Conservation (phyloP, 2,329 filamentous ascomycete species). For the Chaetomiaceae sp. region DNA sequence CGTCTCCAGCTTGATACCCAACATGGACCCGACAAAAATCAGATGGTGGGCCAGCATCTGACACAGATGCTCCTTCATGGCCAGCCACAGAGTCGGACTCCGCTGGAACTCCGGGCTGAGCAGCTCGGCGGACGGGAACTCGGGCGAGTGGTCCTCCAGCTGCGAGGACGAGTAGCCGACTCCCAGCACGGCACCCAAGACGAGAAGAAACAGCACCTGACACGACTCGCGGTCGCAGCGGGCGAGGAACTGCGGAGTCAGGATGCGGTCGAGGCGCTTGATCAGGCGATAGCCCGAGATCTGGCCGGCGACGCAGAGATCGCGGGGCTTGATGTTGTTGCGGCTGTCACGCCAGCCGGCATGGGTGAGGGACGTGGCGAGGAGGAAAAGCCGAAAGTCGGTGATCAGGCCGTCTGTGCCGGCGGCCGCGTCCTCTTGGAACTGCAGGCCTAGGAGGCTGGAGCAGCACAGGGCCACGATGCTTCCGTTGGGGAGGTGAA, state of each 20-base stretch:
- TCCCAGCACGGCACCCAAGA: conserved; percentile 29
- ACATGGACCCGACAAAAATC: conserved; percentile 28
- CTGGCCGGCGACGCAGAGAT: conserved; percentile 26
- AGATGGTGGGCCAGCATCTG: conserved; percentile 32
- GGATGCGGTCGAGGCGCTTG: conserved; percentile 28
- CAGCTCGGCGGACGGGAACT: conserved; percentile 18
- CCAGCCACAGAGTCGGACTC: conserved; percentile 31
- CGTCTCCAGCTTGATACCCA: conserved; percentile 31
- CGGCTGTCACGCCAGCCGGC: conserved; percentile 20
- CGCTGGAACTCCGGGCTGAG: conserved; percentile 27
- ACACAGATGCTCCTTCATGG: conserved; percentile 32
- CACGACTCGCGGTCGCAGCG: conserved; percentile 23
- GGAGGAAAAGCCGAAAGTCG: conserved; percentile 30
- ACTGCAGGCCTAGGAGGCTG: conserved; percentile 22
- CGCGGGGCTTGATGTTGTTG: conserved; percentile 15
- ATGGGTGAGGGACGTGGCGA: conserved; percentile 28
- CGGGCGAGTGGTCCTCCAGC: conserved; percentile 18
- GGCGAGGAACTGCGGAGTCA: conserved; percentile 30
- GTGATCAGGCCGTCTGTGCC: conserved; percentile 24
- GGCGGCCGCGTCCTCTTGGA: conserved; percentile 19
- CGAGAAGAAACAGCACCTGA: conserved; percentile 29
- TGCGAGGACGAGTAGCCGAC: conserved; percentile 25
- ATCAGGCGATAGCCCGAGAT: conserved; percentile 28
- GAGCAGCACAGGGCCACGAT: conserved; percentile 29
- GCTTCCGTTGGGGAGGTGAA: conserved; percentile 27